Evolutionary conservation across 129 eudicot species (phyloP), one percentile per base, ranked within the genome.

Genomic region (Helichrysum umbraculigerum): DNA sequence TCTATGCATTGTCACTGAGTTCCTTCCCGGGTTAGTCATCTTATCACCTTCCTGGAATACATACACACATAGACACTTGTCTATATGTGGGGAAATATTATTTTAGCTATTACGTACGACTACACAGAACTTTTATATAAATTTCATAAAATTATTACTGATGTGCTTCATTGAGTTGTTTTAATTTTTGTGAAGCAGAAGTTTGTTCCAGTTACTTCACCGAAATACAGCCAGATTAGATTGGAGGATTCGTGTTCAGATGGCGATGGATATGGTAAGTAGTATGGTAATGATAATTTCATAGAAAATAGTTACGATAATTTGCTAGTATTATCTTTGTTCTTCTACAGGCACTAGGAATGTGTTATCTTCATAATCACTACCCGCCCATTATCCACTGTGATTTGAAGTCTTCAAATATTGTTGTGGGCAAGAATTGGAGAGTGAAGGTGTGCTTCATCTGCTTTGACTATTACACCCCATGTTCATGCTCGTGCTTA

Each of bases 1-100:
- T 60, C 97, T 90, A 74, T 88, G 97, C 81, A 93, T 93, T 65
- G 91, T 93, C 28, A 93, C 97, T 4, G 97, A 93, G 88, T 88
- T 88, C 85, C 97, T 93, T 80, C 92, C 97, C 12, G 86, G 97
- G 98, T 88, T 76, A 10, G 66, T 82, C 47, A 39, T 39, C 47
- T 39, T 11, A 39, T 39, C 47, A 8, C 47, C 41, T 35, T 35
- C 41, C 8, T 35, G 7, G 6, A 35, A 35, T 35, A 35, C 9
- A 35, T 35, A 6, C 41, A 35, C 39, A 6, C 9, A 35, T 35
- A 35, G 39, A 35, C 41, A 6, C 41, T 6, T 35, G 41, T 35
- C 6, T 35, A 35, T 35, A 35, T 35, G 1, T 35, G 41, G 41
- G 41, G 41, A 35, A 35, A 35, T 35, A 32, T 2, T 32, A 32